Conservation (phyloP, 805 yeast genomes). For the Ogataea ramenticola region DNA sequence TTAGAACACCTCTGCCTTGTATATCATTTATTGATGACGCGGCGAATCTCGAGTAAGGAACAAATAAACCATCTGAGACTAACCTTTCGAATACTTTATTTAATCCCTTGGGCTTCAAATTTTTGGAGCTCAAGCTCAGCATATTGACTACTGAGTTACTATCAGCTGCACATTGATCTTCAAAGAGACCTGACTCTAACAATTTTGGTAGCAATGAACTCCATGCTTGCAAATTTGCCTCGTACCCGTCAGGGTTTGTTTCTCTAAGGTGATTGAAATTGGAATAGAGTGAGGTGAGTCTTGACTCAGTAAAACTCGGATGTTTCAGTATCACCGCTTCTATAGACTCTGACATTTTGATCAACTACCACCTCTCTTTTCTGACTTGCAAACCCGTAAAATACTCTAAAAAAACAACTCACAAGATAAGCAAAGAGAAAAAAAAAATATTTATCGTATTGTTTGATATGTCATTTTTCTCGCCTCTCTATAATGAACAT, state of each 20-base stretch:
- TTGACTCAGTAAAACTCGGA: slow-evolving; percentile 29
- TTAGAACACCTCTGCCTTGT: background rate
- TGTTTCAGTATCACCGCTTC: slow-evolving; percentile 11
- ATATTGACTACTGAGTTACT: slow-evolving; percentile 8
- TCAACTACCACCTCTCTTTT: no score
- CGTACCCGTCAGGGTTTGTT: slow-evolving; percentile 40
- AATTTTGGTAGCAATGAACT: slow-evolving; percentile 25
- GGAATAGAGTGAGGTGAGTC: slow-evolving; percentile 41
- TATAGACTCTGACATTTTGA: background rate
- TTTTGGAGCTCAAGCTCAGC: slow-evolving; percentile 9
- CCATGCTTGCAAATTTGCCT: slow-evolving; percentile 45
- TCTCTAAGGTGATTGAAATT: slow-evolving; percentile 37
- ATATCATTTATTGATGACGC: slow-evolving; percentile 1
- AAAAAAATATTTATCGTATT: no score
- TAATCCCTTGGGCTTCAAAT: slow-evolving; percentile 17
- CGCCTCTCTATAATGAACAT: no score
- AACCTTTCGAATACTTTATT: slow-evolving; percentile 17
- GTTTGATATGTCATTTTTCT: no score
- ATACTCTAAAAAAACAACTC: no score
- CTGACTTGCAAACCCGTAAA: no score
- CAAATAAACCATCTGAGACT: slow-evolving; percentile 12
- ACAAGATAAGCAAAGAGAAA: no score
- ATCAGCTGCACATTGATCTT: slow-evolving; percentile 17
- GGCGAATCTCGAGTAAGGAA: slow-evolving; percentile 15
- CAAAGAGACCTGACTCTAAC: slow-evolving; percentile 16